phyloP scores from a whole-genome alignment of 805 yeast species.

The Wickerhamia fluorescens region DNA sequence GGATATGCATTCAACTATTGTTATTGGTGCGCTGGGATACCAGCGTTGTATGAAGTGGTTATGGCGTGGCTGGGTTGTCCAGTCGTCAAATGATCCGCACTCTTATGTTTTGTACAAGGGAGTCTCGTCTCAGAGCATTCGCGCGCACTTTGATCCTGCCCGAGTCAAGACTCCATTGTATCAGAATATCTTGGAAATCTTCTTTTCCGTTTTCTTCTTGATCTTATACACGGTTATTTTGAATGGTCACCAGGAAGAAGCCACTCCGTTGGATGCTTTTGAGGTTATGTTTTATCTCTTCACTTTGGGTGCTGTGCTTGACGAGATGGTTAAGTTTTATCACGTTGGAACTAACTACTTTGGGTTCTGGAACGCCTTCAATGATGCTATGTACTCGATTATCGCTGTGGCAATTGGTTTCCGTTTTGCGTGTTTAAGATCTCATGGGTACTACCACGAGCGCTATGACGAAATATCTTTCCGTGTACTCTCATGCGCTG shows the following conservation, averaged over 20 bases:
- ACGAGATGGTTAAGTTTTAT: constrained; percentile 64
- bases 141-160: constrained; percentile 70
- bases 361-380: constrained; percentile 75
- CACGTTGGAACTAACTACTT: constrained; percentile 69
- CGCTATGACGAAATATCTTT: constrained; percentile 53
- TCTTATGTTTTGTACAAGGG: constrained; percentile 61
- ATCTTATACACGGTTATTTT: constrained; percentile 55
- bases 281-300: constrained; percentile 59
- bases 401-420: constrained; percentile 47
- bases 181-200: constrained; percentile 68
- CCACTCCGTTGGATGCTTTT: constrained; percentile 27
- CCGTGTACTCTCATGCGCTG: constrained; percentile 67
- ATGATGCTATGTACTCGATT: constrained; percentile 58
- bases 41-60: constrained; percentile 85
- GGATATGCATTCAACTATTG: constrained; percentile 71
- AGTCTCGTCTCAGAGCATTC: constrained; percentile 46
- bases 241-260: constrained; percentile 44
- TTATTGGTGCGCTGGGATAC: constrained; percentile 75
- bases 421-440: constrained; percentile 39
- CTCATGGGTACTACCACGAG: constrained; percentile 13
- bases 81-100: constrained; percentile 60
- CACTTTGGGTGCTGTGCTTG: constrained; percentile 59
- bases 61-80: constrained; percentile 92
- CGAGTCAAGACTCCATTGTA: constrained; percentile 80
- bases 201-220: constrained; percentile 58